A percentile compares a stretch with the other conserved stretches of the same genome.
phyloP scores from a whole-genome alignment of 108 stramenopile species.

The Skeletonema costatum region DNA sequence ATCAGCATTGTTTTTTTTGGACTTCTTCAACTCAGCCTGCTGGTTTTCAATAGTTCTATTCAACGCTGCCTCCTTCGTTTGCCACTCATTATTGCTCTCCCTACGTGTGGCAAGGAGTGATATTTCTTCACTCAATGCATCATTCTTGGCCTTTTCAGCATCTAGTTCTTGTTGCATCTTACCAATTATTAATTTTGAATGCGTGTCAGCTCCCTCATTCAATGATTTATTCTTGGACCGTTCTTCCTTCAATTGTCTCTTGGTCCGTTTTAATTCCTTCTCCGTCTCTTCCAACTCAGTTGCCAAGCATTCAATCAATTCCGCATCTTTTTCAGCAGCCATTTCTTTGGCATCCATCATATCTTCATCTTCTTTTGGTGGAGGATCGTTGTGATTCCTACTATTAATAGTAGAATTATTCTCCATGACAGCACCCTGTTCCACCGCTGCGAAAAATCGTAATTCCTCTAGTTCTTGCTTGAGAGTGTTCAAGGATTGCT shows the following conservation, averaged over 20 bases:
- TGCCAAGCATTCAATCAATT: conserved; percentile 35
- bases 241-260: background rate
- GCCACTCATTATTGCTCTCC: background rate
- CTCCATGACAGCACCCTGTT: background rate
- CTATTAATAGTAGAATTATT: background rate
- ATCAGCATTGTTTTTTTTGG: background rate
- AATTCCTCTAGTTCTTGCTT: conserved; percentile 33
- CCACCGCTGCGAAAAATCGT: conserved; percentile 8
- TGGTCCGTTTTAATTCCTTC: conserved; percentile 1
- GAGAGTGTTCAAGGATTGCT: conserved; percentile 29
- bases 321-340: conserved; percentile 4
- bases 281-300: conserved; percentile 23
- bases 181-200: background rate
- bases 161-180: background rate
- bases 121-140: background rate
- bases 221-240: background rate
- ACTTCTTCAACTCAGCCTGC: conserved; percentile 1
- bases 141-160: background rate
- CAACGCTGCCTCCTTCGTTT: background rate
- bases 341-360: background rate
- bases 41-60: background rate
- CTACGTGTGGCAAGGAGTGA: background rate
- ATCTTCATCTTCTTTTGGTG: background rate
- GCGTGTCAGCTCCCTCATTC: background rate
- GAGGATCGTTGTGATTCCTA: background rate